phyloP scores from a whole-genome alignment of 805 yeast genomes.

The Wickerhamomyces silvicola region DNA sequence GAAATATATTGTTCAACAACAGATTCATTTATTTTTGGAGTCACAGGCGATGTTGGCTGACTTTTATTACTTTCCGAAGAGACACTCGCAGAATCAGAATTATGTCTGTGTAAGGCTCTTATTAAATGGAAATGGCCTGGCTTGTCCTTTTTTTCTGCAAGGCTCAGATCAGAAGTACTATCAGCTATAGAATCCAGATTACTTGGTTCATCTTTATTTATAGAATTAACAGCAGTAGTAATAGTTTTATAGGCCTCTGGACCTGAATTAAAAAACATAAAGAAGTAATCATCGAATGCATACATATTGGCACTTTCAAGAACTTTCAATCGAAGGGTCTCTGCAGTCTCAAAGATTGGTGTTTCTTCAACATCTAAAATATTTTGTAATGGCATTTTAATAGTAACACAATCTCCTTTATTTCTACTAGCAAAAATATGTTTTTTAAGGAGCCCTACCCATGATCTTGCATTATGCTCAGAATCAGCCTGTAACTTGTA shows the following conservation, averaged over 20 bases:
- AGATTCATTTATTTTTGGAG: constrained; percentile 4
- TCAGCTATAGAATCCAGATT: constrained; percentile 6
- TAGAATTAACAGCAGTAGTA: constrained; percentile 30
- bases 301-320: constrained; percentile 45
- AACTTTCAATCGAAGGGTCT: constrained; percentile 54
- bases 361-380: constrained; percentile 56
- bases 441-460: constrained; percentile 73
- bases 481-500: constrained; percentile 72
- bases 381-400: constrained; percentile 70
- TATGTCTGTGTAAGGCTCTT: no score
- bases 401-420: constrained; percentile 61
- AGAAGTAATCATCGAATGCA: constrained; percentile 61
- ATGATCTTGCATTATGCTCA: constrained; percentile 62
- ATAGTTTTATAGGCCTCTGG: constrained; percentile 35
- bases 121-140: constrained; percentile 1
- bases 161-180: constrained; percentile 8
- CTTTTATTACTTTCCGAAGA: neutral
- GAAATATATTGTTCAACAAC: constrained; percentile 16
- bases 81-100: neutral
- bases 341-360: constrained; percentile 48
- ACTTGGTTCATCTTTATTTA: constrained; percentile 4
- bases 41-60: no score
- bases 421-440: constrained; percentile 71
- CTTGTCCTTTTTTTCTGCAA: constrained; percentile 1
- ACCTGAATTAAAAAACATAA: constrained; percentile 58